Percentiles rank a stretch among this genome's conserved stretches.
Evolutionary conservation across 2,329 filamentous ascomycete species (phyloP).

Genomic region (Neonectria neomacrospora): DNA sequence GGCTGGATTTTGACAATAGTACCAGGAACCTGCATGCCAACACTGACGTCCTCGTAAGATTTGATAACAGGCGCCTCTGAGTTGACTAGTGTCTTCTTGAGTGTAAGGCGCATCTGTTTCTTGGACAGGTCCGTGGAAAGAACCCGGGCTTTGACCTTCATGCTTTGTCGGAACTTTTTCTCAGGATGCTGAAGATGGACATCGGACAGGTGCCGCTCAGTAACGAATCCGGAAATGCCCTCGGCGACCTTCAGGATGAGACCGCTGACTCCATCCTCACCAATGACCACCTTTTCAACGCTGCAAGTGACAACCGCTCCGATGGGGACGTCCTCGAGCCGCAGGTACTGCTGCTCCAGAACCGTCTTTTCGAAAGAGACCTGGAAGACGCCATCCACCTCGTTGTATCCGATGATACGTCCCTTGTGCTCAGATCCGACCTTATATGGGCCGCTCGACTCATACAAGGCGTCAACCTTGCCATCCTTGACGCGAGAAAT

Average conservation of each 20-base stretch:
- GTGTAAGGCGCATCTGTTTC: constrained; percentile 83
- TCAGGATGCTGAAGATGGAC: constrained; percentile 90
- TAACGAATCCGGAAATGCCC: constrained; percentile 87
- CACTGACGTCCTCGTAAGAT: constrained; percentile 76
- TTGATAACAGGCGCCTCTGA: constrained; percentile 84
- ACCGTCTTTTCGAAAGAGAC: constrained; percentile 85
- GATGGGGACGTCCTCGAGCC: constrained; percentile 88
- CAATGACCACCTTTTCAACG: constrained; percentile 85
- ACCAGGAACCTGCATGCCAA: constrained; percentile 83
- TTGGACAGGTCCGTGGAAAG: constrained; percentile 81
- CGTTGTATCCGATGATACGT: constrained; percentile 86
- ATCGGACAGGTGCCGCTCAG: constrained; percentile 89
- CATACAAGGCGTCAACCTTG: constrained; percentile 85
- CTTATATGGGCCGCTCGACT: constrained; percentile 81
- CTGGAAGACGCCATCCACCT: constrained; percentile 85
- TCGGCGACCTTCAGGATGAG: constrained; percentile 87
- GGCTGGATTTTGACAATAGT: constrained; percentile 85
- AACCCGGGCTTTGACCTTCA: constrained; percentile 85
- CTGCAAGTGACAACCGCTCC: constrained; percentile 84
- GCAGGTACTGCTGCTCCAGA: constrained; percentile 87
- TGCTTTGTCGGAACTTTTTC: constrained; percentile 92
- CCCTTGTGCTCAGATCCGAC: constrained; percentile 81
- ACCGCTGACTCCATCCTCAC: constrained; percentile 80
- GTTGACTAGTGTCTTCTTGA: constrained; percentile 96
- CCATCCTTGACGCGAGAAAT: constrained; percentile 92